A percentile compares a stretch with the other conserved stretches of the same genome.
These are phyloP conservation scores for Piper longum DNA, from an alignment of 164 flowering plant genomes.

Conservation along the genomic window DNA sequence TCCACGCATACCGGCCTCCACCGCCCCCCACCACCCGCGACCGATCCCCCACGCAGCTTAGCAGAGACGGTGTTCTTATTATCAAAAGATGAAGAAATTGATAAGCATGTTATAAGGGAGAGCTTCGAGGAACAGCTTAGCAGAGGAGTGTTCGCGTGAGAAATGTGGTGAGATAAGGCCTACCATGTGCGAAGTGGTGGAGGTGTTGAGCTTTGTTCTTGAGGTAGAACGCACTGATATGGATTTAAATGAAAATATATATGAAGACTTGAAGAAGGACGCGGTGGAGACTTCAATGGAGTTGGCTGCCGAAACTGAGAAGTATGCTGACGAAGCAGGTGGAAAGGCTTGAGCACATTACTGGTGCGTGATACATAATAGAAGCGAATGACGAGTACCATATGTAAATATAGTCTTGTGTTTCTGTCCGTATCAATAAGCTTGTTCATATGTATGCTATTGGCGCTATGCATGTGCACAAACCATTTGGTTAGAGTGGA, in stretches of 20 bases:
- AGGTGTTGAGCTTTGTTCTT: neutral
- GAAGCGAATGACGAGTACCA: no score
- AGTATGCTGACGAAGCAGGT: neutral
- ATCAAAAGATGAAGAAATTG: conserved; percentile 1
- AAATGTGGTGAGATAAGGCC: conserved; percentile 10
- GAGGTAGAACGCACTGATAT: neutral
- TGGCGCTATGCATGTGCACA: no score
- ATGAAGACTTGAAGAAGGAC: neutral
- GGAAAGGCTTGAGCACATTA: neutral
- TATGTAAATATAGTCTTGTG: no score
- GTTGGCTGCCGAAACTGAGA: neutral
- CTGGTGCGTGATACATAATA: neutral
- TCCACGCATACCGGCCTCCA: no score
- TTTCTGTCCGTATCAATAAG: no score
- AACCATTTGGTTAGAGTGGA: no score
- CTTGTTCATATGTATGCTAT: no score
- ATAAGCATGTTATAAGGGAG: conserved; percentile 9
- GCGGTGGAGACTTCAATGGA: neutral
- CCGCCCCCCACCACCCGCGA: no score
- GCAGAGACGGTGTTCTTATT: no score
- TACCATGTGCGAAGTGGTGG: conserved; percentile 11
- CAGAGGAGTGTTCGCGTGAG: conserved; percentile 5
- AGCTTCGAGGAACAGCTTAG: conserved; percentile 13
- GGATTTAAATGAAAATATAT: neutral
- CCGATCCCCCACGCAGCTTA: no score